A percentile compares a stretch with the other conserved stretches of the same genome.
These are phyloP conservation scores for Pseudohyphozyma bogoriensis DNA, from an alignment of 768 basidiomycete genomes.

Conservation along the genomic window DNA sequence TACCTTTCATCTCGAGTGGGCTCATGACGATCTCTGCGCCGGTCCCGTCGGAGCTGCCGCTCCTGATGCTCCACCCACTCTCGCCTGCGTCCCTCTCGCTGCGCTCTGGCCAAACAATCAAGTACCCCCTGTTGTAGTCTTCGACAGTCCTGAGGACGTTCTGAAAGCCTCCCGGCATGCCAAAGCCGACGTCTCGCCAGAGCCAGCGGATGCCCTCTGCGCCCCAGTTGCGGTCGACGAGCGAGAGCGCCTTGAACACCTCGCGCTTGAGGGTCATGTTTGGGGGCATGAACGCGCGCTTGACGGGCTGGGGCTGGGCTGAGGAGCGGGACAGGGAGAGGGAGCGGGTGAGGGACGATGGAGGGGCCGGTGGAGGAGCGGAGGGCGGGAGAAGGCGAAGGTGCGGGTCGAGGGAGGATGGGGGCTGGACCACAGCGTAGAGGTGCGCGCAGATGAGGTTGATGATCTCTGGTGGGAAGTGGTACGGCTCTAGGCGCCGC, in stretches of 20 bases:
- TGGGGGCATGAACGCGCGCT: slow-evolving; percentile 7
- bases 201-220: slow-evolving; percentile 20
- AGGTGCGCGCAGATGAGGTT: slow-evolving; percentile 24
- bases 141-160: slow-evolving; percentile 20
- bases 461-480: slow-evolving; percentile 28
- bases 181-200: slow-evolving; percentile 24
- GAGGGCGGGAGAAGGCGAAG: slow-evolving; percentile 19
- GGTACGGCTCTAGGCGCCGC: too few species aligned
- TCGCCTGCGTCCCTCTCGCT: too few species aligned
- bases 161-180: slow-evolving; percentile 26
- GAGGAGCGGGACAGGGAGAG: not conserved
- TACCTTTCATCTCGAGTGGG: not conserved
- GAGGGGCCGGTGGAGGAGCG: too few species aligned
- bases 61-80: slow-evolving; percentile 6
- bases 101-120: too few species aligned
- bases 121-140: too few species aligned
- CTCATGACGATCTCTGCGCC: not conserved
- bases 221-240: slow-evolving; percentile 19
- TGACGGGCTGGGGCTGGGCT: not conserved
- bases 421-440: slow-evolving; percentile 9
- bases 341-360: too few species aligned
- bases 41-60: not conserved
- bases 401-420: slow-evolving; percentile 23
- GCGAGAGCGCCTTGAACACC: slow-evolving; percentile 4
- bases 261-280: slow-evolving; percentile 7